A percentile compares a stretch with the other conserved stretches of the same genome.
These are phyloP conservation scores for Tylopilus plumbeoviolaceoides DNA, from an alignment of 768 basidiomycete species.

Conservation along the genomic window DNA sequence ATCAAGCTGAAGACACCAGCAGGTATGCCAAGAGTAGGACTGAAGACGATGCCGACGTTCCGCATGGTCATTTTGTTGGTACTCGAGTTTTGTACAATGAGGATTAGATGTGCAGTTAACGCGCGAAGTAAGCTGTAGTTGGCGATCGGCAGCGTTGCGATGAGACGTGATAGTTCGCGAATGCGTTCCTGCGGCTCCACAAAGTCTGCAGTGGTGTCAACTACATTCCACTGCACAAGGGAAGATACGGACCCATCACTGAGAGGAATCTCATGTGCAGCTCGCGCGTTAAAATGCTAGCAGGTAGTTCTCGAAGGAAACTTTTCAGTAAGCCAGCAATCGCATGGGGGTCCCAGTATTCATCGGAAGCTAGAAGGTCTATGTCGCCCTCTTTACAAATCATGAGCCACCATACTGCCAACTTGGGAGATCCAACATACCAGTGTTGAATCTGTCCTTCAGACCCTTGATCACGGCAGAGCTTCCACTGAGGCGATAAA, in stretches of 20 bases:
- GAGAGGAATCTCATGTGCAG: slow-evolving; percentile 87
- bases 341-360: slow-evolving; percentile 97
- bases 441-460: slow-evolving; percentile 88
- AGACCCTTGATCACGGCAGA: slow-evolving; percentile 92
- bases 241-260: slow-evolving; percentile 76
- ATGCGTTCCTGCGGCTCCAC: slow-evolving; percentile 87
- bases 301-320: slow-evolving; percentile 90
- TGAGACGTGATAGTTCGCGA: slow-evolving; percentile 70
- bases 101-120: slow-evolving; percentile 89
- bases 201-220: slow-evolving; percentile 57
- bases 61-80: slow-evolving; percentile 99
- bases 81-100: slow-evolving; percentile 86
- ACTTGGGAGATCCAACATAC: slow-evolving; percentile 39
- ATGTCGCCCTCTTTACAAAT: slow-evolving; percentile 83
- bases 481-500: slow-evolving; percentile 93
- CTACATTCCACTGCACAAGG: slow-evolving; percentile 1
- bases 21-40: slow-evolving; percentile 96
- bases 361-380: slow-evolving; percentile 80
- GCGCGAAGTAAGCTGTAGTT: slow-evolving; percentile 95
- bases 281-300: slow-evolving; percentile 88
- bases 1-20: slow-evolving; percentile 95
- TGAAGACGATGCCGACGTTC: slow-evolving; percentile 98
- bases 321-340: slow-evolving; percentile 93
- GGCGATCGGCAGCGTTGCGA: slow-evolving; percentile 81
- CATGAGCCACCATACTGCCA: slow-evolving; percentile 6